Conservation (phyloP, 345 rosid species). For the Aquilaria sinensis region DNA sequence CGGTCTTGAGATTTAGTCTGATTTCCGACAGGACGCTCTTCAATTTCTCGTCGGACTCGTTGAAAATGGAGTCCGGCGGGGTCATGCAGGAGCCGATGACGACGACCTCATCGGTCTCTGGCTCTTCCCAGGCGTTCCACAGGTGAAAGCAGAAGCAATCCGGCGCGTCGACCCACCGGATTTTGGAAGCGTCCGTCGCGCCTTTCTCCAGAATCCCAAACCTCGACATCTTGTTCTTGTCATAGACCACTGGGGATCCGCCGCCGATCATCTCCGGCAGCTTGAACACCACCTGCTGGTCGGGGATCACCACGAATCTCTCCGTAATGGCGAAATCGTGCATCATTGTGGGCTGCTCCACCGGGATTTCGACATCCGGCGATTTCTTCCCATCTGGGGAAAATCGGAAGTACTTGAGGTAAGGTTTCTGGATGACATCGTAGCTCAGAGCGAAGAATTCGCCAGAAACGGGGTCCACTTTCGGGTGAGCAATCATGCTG, state of each 20-base stretch:
- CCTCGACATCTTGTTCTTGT: constrained; percentile 60
- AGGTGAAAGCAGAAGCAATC: constrained; percentile 93
- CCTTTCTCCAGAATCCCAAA: constrained; percentile 72
- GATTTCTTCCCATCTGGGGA: constrained; percentile 62
- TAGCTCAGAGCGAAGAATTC: constrained; percentile 76
- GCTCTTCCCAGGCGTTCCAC: constrained; percentile 97
- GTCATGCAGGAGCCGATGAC: constrained; percentile 91
- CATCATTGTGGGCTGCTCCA: constrained; percentile 78
- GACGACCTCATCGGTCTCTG: constrained; percentile 67
- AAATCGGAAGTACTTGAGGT: constrained; percentile 65
- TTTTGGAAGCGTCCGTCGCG: constrained; percentile 33
- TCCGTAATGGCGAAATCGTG: constrained; percentile 86
- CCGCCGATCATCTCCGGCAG: constrained; percentile 71
- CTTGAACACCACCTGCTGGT: constrained; percentile 85
- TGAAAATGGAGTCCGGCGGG: constrained; percentile 86
- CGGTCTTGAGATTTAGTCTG: constrained; percentile 56
- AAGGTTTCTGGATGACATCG: constrained; percentile 72
- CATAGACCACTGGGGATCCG: constrained; percentile 82
- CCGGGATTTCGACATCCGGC: constrained; percentile 57
- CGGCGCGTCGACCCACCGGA: constrained; percentile 64
- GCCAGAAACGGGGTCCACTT: constrained; percentile 63
- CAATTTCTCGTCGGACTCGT: constrained; percentile 68
- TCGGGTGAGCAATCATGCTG: constrained; percentile 94
- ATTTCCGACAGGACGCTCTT: constrained; percentile 72
- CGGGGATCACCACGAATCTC: constrained; percentile 71